These are phyloP conservation scores for Vigna hirtella DNA, from an alignment of 306 rosid species.

Conservation along the genomic window DNA sequence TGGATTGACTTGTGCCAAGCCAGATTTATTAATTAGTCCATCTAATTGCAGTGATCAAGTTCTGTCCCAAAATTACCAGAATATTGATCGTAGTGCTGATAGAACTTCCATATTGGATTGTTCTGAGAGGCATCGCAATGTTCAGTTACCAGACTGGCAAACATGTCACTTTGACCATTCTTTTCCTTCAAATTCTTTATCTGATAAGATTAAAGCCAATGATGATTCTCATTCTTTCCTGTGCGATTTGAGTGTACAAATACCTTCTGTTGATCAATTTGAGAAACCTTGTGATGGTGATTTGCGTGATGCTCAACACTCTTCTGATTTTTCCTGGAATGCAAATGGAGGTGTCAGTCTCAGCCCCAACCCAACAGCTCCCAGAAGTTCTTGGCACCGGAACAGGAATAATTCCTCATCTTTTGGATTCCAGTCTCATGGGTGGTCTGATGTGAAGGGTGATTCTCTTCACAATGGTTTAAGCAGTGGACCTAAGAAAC, in stretches of 20 bases:
- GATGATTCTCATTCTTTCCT: slow-evolving; percentile 49
- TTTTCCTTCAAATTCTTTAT: slow-evolving; percentile 40
- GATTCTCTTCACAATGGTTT: slow-evolving; percentile 65
- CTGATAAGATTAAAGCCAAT: slow-evolving; percentile 47
- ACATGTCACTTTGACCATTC: slow-evolving; percentile 41
- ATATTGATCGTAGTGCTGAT: slow-evolving; percentile 39
- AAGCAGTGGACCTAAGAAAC: slow-evolving; percentile 77
- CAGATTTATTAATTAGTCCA: slow-evolving; percentile 39
- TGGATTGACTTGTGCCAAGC: slow-evolving; percentile 45
- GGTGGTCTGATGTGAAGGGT: slow-evolving; percentile 71
- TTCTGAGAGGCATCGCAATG: slow-evolving; percentile 36
- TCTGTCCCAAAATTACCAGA: slow-evolving; percentile 43
- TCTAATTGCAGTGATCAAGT: slow-evolving; percentile 44
- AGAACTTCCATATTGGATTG: slow-evolving; percentile 42
- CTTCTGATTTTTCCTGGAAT: slow-evolving; percentile 60
- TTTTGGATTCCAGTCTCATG: slow-evolving; percentile 59
- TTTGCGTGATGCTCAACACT: slow-evolving; percentile 52
- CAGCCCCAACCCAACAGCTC: slow-evolving; percentile 81
- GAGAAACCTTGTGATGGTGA: slow-evolving; percentile 61
- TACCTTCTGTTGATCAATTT: slow-evolving; percentile 56
- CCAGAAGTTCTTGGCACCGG: slow-evolving; percentile 75
- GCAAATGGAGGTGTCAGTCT: slow-evolving; percentile 56
- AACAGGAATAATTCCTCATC: slow-evolving; percentile 57
- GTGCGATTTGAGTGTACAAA: slow-evolving; percentile 57
- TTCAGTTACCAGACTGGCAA: slow-evolving; percentile 47